phyloP scores from a whole-genome alignment of 2,329 filamentous ascomycete species.

The Diaporthe sp. region DNA sequence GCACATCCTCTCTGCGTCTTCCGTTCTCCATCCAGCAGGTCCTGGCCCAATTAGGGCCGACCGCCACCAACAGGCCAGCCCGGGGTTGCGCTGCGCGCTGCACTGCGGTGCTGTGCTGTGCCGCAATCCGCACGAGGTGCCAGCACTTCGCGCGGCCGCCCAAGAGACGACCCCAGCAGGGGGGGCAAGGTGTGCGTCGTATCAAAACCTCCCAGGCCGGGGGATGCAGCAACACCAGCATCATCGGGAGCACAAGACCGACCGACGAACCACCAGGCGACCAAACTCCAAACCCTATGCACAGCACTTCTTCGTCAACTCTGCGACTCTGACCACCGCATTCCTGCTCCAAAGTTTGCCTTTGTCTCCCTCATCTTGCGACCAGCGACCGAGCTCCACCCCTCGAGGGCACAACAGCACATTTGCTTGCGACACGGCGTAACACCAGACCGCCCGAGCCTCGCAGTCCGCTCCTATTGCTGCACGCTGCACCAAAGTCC shows the following conservation, averaged over 20 bases:
- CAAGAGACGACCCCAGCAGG: constrained; percentile 14
- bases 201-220: constrained; percentile 22
- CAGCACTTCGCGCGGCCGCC: constrained; percentile 36
- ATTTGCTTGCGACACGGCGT: constrained; percentile 35
- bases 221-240: constrained; percentile 30
- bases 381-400: constrained; percentile 20
- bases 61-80: constrained; percentile 26
- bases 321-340: neutral
- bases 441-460: constrained; percentile 33
- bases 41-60: constrained; percentile 19
- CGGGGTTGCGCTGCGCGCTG: constrained; percentile 3
- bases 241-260: constrained; percentile 35
- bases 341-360: constrained; percentile 3
- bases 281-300: constrained; percentile 30
- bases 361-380: neutral
- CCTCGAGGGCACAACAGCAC: neutral
- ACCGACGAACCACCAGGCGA: constrained; percentile 25
- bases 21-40: constrained; percentile 7
- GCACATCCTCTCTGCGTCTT: constrained; percentile 29
- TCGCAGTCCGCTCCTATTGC: constrained; percentile 29
- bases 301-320: constrained; percentile 1
- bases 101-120: constrained; percentile 24
- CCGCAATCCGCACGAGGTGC: constrained; percentile 31
- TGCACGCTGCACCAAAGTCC: constrained; percentile 29
- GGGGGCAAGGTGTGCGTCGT: constrained; percentile 33